Evolutionary conservation across 768 basidiomycete species (phyloP), one percentile per base, ranked within the genome.

Genomic region (Suillus ampliporus): DNA sequence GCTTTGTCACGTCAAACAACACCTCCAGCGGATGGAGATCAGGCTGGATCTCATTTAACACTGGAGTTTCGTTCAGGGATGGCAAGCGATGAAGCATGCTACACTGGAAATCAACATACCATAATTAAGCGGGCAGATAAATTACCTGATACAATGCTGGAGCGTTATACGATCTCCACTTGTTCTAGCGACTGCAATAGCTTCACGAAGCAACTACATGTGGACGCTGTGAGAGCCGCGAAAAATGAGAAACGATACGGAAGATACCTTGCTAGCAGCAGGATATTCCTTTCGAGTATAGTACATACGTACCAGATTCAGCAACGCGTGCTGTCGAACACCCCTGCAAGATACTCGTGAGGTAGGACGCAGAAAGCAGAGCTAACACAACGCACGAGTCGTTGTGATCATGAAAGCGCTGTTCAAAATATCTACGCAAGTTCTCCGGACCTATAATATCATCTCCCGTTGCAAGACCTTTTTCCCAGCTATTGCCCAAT

Each of bases 351-450:
- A 56, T 41, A 46, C 61, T 61, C 14, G 26, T 46, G 52, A 38
- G 26, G 41, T 40, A 40, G 6, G 38, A 15, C 26, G 17, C 54
- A 28, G 17, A 26, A 19, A 56, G 23, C 17, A 19, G 23, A n/a
- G 47, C 5, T 44, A 52, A 28, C 34, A 28, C 48, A 9, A 80
- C 91, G 68, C 63, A 93, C 92, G 91, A 94, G 72, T 94, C 92
- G 65, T 86, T 88, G 38, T 80, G 83, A 61, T 90, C 87, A 65
- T 93, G 89, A 69, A 95, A 95, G 69, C 86, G 89, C 63, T 94
- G 93, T 71, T 94, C 92, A 66, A 94, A 95, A 72, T 91, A 95
- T 58, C 85, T 79, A 38, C 92, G 84, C 43, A 95, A 75, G 66
- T 86, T 89, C 66, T 92, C 91, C 3, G 84, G 81, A 0, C 91